Evolutionary conservation across 495 filamentous ascomycete species (phyloP).

Genomic region (Pyrenopolyporus hunteri): DNA sequence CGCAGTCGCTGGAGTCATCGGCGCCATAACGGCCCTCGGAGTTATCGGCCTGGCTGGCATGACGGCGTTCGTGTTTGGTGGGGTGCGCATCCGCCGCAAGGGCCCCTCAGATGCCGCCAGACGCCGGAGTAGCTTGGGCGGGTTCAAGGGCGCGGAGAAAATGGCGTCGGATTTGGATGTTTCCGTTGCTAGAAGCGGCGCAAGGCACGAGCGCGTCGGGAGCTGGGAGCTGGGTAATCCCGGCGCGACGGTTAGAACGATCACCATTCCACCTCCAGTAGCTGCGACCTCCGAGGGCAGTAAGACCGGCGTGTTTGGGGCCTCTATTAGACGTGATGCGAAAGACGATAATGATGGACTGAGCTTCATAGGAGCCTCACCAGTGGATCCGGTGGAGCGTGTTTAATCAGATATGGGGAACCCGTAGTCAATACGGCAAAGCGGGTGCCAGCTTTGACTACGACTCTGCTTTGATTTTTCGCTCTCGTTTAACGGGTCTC

Average conservation of each 20-base stretch:
- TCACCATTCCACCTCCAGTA: slow-evolving; percentile 1
- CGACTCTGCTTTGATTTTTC: background rate
- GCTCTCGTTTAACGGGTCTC: background rate
- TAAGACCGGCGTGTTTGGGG: slow-evolving; percentile 20
- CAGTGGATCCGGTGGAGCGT: slow-evolving; percentile 18
- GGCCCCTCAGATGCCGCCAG: slow-evolving; percentile 3
- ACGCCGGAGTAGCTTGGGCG: slow-evolving; percentile 37
- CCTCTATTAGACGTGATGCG: slow-evolving; percentile 2
- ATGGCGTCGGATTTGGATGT: slow-evolving; percentile 47
- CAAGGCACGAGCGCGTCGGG: slow-evolving; percentile 45
- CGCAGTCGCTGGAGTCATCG: slow-evolving; percentile 47
- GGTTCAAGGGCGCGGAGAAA: slow-evolving; percentile 49
- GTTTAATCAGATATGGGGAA: slow-evolving; percentile 14
- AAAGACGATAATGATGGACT: slow-evolving; percentile 19
- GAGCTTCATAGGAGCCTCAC: slow-evolving; percentile 12
- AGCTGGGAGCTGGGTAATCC: slow-evolving; percentile 48
- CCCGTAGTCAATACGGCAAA: background rate
- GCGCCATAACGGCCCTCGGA: slow-evolving; percentile 41
- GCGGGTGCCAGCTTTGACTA: background rate
- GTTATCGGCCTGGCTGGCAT: slow-evolving; percentile 29
- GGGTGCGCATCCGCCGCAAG: slow-evolving; percentile 36
- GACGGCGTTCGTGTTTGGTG: slow-evolving; percentile 40
- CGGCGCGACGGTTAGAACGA: background rate
- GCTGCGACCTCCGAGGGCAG: background rate
- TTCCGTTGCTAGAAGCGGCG: slow-evolving; percentile 40